phyloP scores from a whole-genome alignment of 768 basidiomycete genomes.

The Xerocomellus amylosporus region DNA sequence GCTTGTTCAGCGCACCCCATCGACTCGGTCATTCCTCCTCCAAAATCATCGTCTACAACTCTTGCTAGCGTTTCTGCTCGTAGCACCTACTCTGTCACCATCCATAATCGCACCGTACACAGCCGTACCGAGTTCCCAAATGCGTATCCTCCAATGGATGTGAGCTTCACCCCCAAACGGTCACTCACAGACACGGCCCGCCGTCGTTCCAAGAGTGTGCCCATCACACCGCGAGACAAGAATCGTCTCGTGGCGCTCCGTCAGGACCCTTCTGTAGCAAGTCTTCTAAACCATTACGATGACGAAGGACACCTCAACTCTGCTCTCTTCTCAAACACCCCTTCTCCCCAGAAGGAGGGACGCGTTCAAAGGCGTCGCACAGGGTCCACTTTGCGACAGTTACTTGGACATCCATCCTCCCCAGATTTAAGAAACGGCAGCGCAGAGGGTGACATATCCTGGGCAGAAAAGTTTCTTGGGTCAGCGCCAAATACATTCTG shows the following conservation, averaged over 20 bases:
- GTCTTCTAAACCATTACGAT: slow-evolving; percentile 70
- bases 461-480: slow-evolving; percentile 77
- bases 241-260: slow-evolving; percentile 59
- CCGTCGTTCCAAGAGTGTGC: slow-evolving; percentile 33
- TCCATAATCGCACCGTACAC: slow-evolving; percentile 60
- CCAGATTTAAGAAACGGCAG: slow-evolving; percentile 33
- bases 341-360: slow-evolving; percentile 36
- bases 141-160: slow-evolving; percentile 47
- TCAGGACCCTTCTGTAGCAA: slow-evolving; percentile 76
- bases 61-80: slow-evolving; percentile 51
- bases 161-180: slow-evolving; percentile 23
- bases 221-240: slow-evolving; percentile 43
- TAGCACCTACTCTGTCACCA: slow-evolving; percentile 71
- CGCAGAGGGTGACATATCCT: slow-evolving; percentile 74
- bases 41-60: slow-evolving; percentile 51
- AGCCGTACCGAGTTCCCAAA: slow-evolving; percentile 64
- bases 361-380: slow-evolving; percentile 55
- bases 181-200: slow-evolving; percentile 29
- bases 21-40: slow-evolving; percentile 49
- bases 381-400: slow-evolving; percentile 71
- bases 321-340: slow-evolving; percentile 62
- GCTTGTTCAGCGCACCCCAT: slow-evolving; percentile 58
- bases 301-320: slow-evolving; percentile 62
- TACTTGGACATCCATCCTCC: slow-evolving; percentile 55
- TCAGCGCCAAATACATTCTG: slow-evolving; percentile 30